Base-by-base conservation (phyloP, 768 basidiomycete genomes). In the Mycena amicta region DNA sequence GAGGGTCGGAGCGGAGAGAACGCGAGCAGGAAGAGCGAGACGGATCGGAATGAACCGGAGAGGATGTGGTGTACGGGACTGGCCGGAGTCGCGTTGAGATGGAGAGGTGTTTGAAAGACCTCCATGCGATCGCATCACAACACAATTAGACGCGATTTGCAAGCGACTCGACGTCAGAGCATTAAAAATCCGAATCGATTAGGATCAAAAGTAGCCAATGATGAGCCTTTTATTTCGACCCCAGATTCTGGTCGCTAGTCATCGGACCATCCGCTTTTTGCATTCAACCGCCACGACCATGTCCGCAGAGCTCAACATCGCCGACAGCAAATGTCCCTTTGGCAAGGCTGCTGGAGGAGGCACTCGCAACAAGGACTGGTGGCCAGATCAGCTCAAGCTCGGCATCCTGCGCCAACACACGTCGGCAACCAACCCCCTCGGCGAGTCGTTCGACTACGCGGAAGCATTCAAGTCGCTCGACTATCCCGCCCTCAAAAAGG, bases 31-130 rank as follows among this genome's bases (percentile, higher is more conserved):
- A 77, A 80, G 30, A 83, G 72, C 0, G 83, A 82, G 0, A 82
- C 49, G 0, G 83, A 82, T 29, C 79, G 77, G 64, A 84, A 84
- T 0, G 82, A 84, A 28, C 81, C 83, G 1, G 79, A 68, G 5
- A 83, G 62, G 51, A 81, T 71, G 65, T 79, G 74, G 56, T 74
- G 68, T 13, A 68, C 64, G 20, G 60, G 45, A 13, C 25, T 23
- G 5, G 22, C 25, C 8, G 22, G 23, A 16, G 8, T 45, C 5
- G 23, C 27, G 25, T 27, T 29, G 5, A 49, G 25, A 4, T 26
- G 25, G n/a, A 49, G 26, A 28, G 47, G 47, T 20, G 23, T 4
- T 20, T 49, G 47, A 22, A 49, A 49, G 26, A 28, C 27, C 5
- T 49, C 47, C 47, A 49, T 49, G 11, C 12, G 43, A 13, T 15